Base-by-base conservation (phyloP, 192 early-diverging fungal genomes). In the Coemansia sp. region DNA sequence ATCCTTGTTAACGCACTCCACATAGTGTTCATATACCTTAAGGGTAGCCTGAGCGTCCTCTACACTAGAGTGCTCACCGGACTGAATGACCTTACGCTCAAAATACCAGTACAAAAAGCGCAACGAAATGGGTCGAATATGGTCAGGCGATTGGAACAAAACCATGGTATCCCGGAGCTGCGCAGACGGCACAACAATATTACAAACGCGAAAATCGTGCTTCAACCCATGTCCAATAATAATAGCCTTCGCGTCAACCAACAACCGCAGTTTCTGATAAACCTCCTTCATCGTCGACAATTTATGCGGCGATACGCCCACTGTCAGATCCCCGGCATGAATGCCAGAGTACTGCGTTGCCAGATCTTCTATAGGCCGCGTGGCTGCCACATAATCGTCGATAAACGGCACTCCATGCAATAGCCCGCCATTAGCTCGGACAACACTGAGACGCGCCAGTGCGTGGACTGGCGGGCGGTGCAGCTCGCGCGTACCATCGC, bases 81-180 rank as follows among this genome's bases (percentile, higher is more conserved):
- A 86, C 70, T 99, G 97, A 67, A 99, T 96, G 36, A 94, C 89
- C 45, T 92, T 81, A 8, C 86, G 72, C 29, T 93, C 84, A 10
- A 99, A 63, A 75, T 87, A 89, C 95, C 96, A 99, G 2, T 94
- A 91, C 56, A 99, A 79, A 71, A 98, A 99, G 14, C 91, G 85
- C 17, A 99, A 71, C 5, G 96, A 96, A 11, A 98, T 88, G 0
- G 66, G 64, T 1, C 82, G 63, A n/a, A 71, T 66, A 20, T 80
- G 67, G 2, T 35, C 10, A 2, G 51, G 42, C 31, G 74, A 79
- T 49, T 92, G 92, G 82, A 89, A 99, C 40, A 99, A 85, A 56
- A 93, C 91, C n/a, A 97, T 94, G 0, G 95, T 99, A 63, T 99
- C 97, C 40, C 94, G 91, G 20, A 96, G 89, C 68, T 95, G 94